phyloP scores from a whole-genome alignment of 352 stramenopile species.

The Phytophthora capsici region DNA sequence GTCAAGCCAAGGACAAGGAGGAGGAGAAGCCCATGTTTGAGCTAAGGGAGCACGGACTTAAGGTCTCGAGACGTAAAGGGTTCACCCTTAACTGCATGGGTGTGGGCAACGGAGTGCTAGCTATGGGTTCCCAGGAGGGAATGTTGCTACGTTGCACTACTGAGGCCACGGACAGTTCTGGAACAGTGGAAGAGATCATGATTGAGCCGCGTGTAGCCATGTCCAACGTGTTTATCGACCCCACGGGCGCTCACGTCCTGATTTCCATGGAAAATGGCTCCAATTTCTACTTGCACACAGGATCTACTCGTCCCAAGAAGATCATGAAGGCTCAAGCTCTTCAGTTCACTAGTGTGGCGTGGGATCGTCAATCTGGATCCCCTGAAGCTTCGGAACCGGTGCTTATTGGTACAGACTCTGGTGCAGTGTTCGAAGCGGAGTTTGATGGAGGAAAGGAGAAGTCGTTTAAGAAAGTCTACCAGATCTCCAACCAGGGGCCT shows the following conservation, averaged over 20 bases:
- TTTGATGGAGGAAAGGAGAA: conserved; percentile 88
- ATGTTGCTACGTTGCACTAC: conserved; percentile 82
- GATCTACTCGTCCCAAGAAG: conserved; percentile 81
- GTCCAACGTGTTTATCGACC: conserved; percentile 82
- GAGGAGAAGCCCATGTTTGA: conserved; percentile 88
- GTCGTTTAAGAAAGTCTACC: conserved; percentile 88
- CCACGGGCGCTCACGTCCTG: conserved; percentile 78
- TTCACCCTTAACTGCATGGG: conserved; percentile 87
- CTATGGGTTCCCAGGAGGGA: conserved; percentile 83
- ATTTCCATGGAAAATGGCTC: conserved; percentile 90
- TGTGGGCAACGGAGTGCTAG: conserved; percentile 83
- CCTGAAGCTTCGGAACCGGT: conserved; percentile 67
- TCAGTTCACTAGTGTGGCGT: conserved; percentile 83
- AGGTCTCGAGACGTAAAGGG: conserved; percentile 83
- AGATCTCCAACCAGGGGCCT: conserved; percentile 87
- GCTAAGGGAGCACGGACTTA: conserved; percentile 85
- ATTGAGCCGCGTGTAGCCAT: conserved; percentile 89
- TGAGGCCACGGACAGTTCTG: conserved; percentile 76
- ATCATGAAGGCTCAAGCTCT: conserved; percentile 84
- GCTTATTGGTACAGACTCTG: conserved; percentile 83
- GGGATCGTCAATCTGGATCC: conserved; percentile 79
- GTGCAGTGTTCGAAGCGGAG: conserved; percentile 82
- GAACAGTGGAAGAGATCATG: conserved; percentile 87
- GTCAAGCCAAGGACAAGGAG: conserved; percentile 48
- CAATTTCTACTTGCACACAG: conserved; percentile 88